Evolutionary conservation across 2,329 filamentous ascomycete species (phyloP).

Genomic region (Colletotrichum truncatum): DNA sequence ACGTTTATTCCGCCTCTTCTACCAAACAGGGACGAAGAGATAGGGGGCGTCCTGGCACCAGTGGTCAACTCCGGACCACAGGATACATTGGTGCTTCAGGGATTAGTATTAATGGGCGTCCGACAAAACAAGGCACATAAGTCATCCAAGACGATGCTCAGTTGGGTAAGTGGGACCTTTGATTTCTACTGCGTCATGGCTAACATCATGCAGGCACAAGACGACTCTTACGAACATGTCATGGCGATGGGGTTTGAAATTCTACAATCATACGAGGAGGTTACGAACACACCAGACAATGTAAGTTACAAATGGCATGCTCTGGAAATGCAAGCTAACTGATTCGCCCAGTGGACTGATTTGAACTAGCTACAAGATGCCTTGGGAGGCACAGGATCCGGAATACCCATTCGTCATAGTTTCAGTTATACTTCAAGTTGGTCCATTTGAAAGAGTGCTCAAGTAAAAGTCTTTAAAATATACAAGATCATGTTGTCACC

Average conservation of each 20-base stretch:
- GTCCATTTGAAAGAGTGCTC: not conserved
- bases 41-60: slow-evolving; percentile 83
- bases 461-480: not conserved
- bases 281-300: slow-evolving; percentile 70
- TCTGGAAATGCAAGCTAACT: not conserved
- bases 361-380: slow-evolving; percentile 13
- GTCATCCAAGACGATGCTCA: slow-evolving; percentile 76
- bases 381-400: not conserved
- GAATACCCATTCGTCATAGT: slow-evolving; percentile 14
- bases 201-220: slow-evolving; percentile 63
- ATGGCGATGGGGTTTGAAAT: slow-evolving; percentile 83
- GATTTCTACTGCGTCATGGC: not conserved
- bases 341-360: slow-evolving; percentile 21
- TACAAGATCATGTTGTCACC: not conserved
- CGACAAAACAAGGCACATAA: slow-evolving; percentile 84
- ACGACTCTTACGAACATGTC: slow-evolving; percentile 78
- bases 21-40: slow-evolving; percentile 62
- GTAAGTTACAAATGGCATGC: slow-evolving; percentile 44
- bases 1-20: slow-evolving; percentile 76
- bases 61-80: slow-evolving; percentile 77
- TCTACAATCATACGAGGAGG: slow-evolving; percentile 83
- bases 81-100: slow-evolving; percentile 76
- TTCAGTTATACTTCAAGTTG: not conserved
- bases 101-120: slow-evolving; percentile 81
- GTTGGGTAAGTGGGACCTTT: slow-evolving; percentile 71